Evolutionary conservation across 78 protist species (phyloP).

Genomic region (Dictyostelium firmibasis): DNA sequence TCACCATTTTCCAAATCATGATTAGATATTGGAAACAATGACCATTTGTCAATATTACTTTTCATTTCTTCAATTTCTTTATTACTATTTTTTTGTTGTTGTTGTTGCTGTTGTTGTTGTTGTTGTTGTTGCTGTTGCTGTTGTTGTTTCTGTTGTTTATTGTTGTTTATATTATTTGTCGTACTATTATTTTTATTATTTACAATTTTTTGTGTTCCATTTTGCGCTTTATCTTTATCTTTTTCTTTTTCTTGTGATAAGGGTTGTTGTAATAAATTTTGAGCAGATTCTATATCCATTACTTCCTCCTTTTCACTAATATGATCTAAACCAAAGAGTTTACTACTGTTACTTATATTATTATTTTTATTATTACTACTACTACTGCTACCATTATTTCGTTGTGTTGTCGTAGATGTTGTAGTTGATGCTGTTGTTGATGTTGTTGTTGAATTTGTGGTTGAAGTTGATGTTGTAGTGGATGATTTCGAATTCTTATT

Average conservation of each 20-base stretch:
- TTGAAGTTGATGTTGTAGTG: background rate
- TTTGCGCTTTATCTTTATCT: background rate
- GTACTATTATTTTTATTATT: background rate
- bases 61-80: background rate
- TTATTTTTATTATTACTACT: background rate
- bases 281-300: background rate
- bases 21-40: constrained; percentile 53
- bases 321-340: background rate
- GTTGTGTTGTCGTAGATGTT: background rate
- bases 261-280: background rate
- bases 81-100: background rate
- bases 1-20: constrained; percentile 45
- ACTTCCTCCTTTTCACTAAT: background rate
- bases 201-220: background rate
- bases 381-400: background rate
- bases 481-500: background rate
- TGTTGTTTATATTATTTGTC: background rate
- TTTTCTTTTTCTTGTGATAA: background rate
- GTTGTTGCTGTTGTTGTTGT: background rate
- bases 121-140: background rate
- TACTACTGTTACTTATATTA: background rate
- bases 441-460: background rate
- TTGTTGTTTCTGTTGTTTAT: background rate
- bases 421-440: background rate
- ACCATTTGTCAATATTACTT: constrained; percentile 41